Evolutionary conservation across 805 yeast genomes (phyloP), one percentile per base, ranked within the genome.

Genomic region (Ogataea dorogensis): DNA sequence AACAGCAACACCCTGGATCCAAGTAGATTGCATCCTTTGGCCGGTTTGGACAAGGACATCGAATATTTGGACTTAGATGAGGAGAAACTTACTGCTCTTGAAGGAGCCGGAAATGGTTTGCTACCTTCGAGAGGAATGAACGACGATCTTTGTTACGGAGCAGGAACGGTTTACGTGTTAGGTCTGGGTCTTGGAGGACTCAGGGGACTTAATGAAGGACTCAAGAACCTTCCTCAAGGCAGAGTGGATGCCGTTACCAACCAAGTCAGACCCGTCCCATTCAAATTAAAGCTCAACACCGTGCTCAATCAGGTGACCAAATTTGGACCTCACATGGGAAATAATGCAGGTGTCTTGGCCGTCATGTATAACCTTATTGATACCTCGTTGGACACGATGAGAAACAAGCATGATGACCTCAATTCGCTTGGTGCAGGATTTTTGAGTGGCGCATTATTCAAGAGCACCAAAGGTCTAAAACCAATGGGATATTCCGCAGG

Each of bases 91-190:
- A 75, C 79, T 30, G 64, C 75, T n/a, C 63, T 86, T 53, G 94
- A 87, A 54, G 96, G 96, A 24, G 77, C 95, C 2, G 54, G 59
- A 12, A 87, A 86, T 56, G 95, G 96, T 40, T 60, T 91, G 41
- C 75, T 93, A 46, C 96, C 98, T 17, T 84, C 95, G n/a, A 81
- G 97, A 67, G 95, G 95, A 51, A 93, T 96, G 95, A 76, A 88
- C 11, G 98, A 93, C 62, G 98, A 93, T 67, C 73, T 93, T 47
- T 88, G 97, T 74, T 93, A 93, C 64, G 98, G 98, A 51, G 84
- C 98, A 8, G 98, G 98, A 64, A 80, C 96, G 5, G 87, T 88
- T 34, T 93, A 93, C 59, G 71, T 93, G 49, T 51, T 84, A 20
- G 95, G 95, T 27, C 72, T 93, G 48, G 95, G 95, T 22, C 43